Conservation (phyloP, 768 basidiomycete species). For the Agaricus subrufescens region DNA sequence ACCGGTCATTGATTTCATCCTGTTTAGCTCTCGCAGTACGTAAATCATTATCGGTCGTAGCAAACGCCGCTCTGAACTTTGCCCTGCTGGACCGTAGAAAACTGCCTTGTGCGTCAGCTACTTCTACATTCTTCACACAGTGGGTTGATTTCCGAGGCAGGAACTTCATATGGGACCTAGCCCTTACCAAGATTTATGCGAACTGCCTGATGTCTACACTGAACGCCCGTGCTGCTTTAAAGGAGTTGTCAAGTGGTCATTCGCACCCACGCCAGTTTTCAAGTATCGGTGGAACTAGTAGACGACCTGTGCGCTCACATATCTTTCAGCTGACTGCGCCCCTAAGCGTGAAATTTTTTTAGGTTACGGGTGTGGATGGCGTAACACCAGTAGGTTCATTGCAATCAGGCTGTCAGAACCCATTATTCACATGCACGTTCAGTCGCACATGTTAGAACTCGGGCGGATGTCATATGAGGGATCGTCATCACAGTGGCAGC, state of each 20-base stretch:
- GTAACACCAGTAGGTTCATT: neutral
- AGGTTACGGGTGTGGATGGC: neutral
- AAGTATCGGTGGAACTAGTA: neutral
- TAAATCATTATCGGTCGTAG: neutral
- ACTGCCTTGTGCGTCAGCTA: conserved; percentile 35
- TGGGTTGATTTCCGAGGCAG: conserved; percentile 15
- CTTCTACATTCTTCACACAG: neutral
- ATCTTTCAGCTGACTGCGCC: no score
- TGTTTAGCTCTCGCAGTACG: conserved; percentile 30
- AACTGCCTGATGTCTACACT: conserved; percentile 46
- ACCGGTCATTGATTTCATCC: neutral
- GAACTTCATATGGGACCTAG: conserved; percentile 47
- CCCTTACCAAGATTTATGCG: conserved; percentile 42
- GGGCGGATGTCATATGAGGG: conserved; percentile 9
- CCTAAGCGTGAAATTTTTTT: neutral
- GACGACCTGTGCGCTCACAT: conserved; percentile 11
- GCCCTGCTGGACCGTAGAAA: conserved; percentile 21
- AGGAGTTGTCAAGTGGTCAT: conserved; percentile 17
- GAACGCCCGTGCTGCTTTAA: conserved; percentile 36
- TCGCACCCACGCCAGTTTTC: conserved; percentile 3
- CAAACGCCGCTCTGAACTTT: neutral
- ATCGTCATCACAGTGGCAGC: conserved; percentile 3
- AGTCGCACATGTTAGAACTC: conserved; percentile 25
- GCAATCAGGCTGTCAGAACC: no score
- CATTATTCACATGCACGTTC: conserved; percentile 10